These are phyloP conservation scores for Daldinia grandis DNA, from an alignment of 495 filamentous ascomycete species.

Conservation along the genomic window DNA sequence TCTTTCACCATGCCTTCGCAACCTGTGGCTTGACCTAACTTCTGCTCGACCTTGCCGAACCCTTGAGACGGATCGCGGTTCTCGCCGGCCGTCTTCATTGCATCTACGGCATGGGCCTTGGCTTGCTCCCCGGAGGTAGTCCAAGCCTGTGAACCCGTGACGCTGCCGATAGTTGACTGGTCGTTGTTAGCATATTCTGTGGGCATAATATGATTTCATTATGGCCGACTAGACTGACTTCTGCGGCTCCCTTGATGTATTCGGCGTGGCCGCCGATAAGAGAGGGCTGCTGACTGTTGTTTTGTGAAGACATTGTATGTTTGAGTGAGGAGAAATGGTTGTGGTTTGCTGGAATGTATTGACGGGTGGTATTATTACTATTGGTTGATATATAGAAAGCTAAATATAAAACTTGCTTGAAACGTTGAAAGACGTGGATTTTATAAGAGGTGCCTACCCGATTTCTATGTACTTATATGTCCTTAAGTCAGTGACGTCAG, in stretches of 20 bases:
- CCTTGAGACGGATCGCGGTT: slow-evolving; percentile 52
- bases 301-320: slow-evolving; percentile 38
- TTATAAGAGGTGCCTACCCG: slow-evolving; percentile 1
- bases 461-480: not conserved
- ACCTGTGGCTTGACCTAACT: slow-evolving; percentile 51
- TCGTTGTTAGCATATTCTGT: slow-evolving; percentile 4
- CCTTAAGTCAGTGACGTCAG: slow-evolving; percentile 32
- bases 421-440: not conserved
- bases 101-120: slow-evolving; percentile 53
- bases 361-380: not conserved
- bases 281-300: slow-evolving; percentile 47
- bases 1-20: slow-evolving; percentile 60
- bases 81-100: slow-evolving; percentile 53
- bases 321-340: not conserved
- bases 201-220: not conserved
- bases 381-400: not conserved
- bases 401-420: not conserved
- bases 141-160: slow-evolving; percentile 57
- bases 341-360: not conserved
- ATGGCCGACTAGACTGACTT: slow-evolving; percentile 42
- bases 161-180: slow-evolving; percentile 51
- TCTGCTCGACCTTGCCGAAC: slow-evolving; percentile 56
- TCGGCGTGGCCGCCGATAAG: slow-evolving; percentile 56
- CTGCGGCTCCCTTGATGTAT: slow-evolving; percentile 58
- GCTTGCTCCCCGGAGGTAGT: slow-evolving; percentile 54